These are phyloP conservation scores for Colletotrichum ledebouriae DNA, from an alignment of 2,329 filamentous ascomycete genomes.

Conservation along the genomic window DNA sequence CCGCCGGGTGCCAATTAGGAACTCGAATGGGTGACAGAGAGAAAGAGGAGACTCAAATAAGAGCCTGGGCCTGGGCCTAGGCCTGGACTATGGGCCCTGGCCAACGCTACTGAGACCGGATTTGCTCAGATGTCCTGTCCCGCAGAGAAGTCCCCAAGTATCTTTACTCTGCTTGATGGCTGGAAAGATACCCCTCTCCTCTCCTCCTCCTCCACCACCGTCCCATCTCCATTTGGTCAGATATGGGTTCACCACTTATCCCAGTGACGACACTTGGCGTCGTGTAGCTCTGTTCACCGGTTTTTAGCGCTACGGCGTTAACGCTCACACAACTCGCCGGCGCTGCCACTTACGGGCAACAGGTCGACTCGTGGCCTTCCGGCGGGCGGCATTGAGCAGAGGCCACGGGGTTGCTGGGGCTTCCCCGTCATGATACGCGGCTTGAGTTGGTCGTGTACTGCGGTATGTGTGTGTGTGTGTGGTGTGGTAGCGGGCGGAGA, in stretches of 20 bases:
- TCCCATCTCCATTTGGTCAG: not conserved
- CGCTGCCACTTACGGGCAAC: conserved; percentile 9
- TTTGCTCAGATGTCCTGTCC: conserved; percentile 1
- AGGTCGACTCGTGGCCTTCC: conserved; percentile 23
- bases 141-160: not conserved
- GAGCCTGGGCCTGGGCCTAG: conserved; percentile 15
- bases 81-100: not conserved
- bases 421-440: conserved; percentile 21
- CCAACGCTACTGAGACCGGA: conserved; percentile 7
- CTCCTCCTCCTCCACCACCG: not conserved
- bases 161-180: not conserved
- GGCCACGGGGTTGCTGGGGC: conserved; percentile 14
- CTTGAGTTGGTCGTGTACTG: conserved; percentile 18
- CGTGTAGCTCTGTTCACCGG: conserved; percentile 14
- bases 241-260: conserved; percentile 1
- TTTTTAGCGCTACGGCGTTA: conserved; percentile 18
- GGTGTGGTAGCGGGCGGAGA: conserved; percentile 29
- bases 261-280: conserved; percentile 35
- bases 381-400: conserved; percentile 7
- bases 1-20: conserved; percentile 16
- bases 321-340: conserved; percentile 4
- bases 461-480: conserved; percentile 7
- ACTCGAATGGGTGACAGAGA: not conserved
- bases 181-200: conserved; percentile 10
- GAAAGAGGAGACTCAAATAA: conserved; percentile 2